A percentile compares a stretch with the other conserved stretches of the same genome.
Evolutionary conservation across 345 rosid species (phyloP).

Genomic region (Rhodamnia rubescens): DNA sequence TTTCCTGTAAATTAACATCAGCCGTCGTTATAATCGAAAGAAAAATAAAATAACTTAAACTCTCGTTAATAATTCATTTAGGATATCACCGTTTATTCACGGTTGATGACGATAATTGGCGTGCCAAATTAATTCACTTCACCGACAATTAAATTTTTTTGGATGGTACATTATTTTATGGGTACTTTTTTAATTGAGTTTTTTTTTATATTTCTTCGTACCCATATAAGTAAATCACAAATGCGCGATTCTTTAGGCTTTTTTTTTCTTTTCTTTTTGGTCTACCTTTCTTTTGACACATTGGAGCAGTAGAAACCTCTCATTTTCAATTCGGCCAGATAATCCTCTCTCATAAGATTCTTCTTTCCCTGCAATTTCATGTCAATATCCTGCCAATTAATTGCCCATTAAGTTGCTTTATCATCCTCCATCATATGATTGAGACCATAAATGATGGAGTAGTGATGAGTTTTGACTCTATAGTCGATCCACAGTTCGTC

Average conservation of each 20-base stretch:
- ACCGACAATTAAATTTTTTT: not conserved
- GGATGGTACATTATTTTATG: not conserved
- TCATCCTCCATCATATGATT: not conserved
- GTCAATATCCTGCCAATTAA: not conserved
- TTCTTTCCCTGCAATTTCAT: not conserved
- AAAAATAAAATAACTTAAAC: not conserved
- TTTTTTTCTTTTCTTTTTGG: not conserved
- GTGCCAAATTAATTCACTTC: not conserved
- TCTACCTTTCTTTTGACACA: not conserved
- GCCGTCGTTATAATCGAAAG: fast-evolving
- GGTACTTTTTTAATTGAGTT: not conserved
- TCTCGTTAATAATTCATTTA: not conserved
- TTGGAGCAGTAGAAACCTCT: not conserved
- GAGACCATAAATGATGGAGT: not conserved
- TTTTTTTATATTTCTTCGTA: not conserved
- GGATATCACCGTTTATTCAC: not conserved
- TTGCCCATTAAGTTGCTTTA: not conserved
- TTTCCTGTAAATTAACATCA: no score
- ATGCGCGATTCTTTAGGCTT: not conserved
- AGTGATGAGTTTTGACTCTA: not conserved
- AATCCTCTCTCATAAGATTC: not conserved
- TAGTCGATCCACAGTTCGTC: not conserved
- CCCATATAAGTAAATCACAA: not conserved
- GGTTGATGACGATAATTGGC: not conserved
- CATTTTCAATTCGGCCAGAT: not conserved